Percentiles rank a stretch among this genome's conserved stretches.
These are phyloP conservation scores for Ogataea trehaloabstinens DNA, from an alignment of 805 yeast species.

Conservation along the genomic window DNA sequence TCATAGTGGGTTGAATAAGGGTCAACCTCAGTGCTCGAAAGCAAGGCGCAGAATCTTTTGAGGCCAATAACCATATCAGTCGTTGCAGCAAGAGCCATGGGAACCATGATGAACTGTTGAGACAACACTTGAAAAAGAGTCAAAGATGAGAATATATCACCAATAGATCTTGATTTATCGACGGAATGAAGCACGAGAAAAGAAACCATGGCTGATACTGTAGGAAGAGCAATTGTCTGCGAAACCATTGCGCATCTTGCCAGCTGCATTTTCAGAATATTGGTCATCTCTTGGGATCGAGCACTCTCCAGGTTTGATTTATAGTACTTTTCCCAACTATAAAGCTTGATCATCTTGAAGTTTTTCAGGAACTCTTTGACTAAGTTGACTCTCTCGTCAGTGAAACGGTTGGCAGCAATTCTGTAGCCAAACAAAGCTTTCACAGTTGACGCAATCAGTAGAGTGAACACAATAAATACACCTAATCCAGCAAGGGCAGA, in stretches of 20 bases:
- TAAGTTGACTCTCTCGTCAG: conserved; percentile 74
- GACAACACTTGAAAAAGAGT: conserved; percentile 63
- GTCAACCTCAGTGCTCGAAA: conserved; percentile 41
- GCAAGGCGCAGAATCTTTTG: conserved; percentile 51
- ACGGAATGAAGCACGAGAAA: conserved; percentile 41
- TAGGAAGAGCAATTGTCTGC: conserved; percentile 56
- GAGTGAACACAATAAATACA: conserved; percentile 49
- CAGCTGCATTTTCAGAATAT: conserved; percentile 58
- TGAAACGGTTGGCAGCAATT: conserved; percentile 52
- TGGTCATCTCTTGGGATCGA: conserved; percentile 61
- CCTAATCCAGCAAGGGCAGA: conserved; percentile 71
- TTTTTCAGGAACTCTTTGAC: conserved; percentile 78
- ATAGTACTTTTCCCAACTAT: conserved; percentile 89
- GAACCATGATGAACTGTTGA: conserved; percentile 63
- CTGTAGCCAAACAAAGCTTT: conserved; percentile 53
- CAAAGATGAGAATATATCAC: conserved; percentile 64
- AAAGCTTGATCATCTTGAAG: conserved; percentile 78
- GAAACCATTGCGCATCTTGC: conserved; percentile 60
- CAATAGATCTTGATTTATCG: conserved; percentile 45
- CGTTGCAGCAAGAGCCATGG: conserved; percentile 63
- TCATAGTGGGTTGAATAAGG: conserved; percentile 28
- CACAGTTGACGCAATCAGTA: conserved; percentile 43
- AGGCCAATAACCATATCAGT: conserved; percentile 65
- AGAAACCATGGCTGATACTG: conserved; percentile 65
- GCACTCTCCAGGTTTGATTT: conserved; percentile 49